Conservation (phyloP, 148 eudicot genomes). For the Vaccinium darrowii region DNA sequence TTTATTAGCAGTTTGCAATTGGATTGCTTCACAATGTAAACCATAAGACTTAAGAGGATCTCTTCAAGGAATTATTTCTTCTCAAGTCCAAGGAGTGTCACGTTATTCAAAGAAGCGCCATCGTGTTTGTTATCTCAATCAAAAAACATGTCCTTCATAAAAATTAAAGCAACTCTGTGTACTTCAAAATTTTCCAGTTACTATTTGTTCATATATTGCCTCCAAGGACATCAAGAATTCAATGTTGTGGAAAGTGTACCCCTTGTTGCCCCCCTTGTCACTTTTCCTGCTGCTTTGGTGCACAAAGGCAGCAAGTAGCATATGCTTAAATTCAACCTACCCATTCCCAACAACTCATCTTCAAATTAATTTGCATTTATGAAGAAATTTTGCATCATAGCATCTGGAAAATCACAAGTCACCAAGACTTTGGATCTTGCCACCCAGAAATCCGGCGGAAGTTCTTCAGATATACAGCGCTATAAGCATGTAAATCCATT, state of each 20-base stretch:
- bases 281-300: neutral
- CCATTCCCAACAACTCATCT: neutral
- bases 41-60: neutral
- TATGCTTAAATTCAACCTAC: neutral
- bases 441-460: neutral
- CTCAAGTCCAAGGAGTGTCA: neutral
- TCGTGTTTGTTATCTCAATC: neutral
- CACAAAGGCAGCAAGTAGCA: neutral
- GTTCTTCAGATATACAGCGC: neutral
- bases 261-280: neutral
- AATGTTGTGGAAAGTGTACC: neutral
- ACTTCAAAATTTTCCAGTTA: neutral
- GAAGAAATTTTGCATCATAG: neutral
- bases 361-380: neutral
- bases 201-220: neutral
- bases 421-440: neutral
- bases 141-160: neutral
- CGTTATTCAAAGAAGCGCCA: neutral
- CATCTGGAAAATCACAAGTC: neutral
- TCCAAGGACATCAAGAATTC: neutral
- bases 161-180: neutral
- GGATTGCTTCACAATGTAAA: neutral
- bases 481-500: neutral
- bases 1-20: neutral
- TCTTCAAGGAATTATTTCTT: conserved; percentile 4